These are phyloP conservation scores for Globisporangium heterothallicum DNA, from an alignment of 352 stramenopile species.

Conservation along the genomic window DNA sequence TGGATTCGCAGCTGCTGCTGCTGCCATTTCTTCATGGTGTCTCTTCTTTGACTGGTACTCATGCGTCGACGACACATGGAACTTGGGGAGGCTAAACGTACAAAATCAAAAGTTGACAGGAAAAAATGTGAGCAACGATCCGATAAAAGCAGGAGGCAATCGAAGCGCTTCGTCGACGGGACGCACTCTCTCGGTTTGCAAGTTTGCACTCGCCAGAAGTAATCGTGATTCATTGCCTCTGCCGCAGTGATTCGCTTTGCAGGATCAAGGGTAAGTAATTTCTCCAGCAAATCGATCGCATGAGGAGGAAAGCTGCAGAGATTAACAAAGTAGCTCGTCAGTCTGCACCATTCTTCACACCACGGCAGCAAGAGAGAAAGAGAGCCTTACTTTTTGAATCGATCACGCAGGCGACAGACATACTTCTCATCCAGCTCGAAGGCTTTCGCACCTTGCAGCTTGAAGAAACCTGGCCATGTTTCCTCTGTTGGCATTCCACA, in stretches of 20 bases:
- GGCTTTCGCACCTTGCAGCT: conserved; percentile 59
- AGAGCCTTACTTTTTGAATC: conserved; percentile 71
- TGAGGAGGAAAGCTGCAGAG: conserved; percentile 58
- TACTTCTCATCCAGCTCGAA: conserved; percentile 78
- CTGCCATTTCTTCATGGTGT: conserved; percentile 68
- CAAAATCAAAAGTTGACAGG: neutral
- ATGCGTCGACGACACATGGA: conserved; percentile 75
- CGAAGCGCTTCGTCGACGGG: neutral
- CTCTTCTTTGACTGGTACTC: conserved; percentile 87
- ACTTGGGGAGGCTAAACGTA: conserved; percentile 68
- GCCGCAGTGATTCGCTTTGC: conserved; percentile 91
- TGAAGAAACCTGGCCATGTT: conserved; percentile 76
- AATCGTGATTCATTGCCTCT: conserved; percentile 95
- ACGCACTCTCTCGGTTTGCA: conserved; percentile 81
- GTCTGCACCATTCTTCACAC: neutral
- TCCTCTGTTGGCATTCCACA: conserved; percentile 74
- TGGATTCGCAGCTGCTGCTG: conserved; percentile 28
- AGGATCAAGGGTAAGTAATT: conserved; percentile 94
- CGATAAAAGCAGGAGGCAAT: neutral
- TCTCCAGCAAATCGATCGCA: conserved; percentile 89
- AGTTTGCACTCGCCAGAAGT: conserved; percentile 91
- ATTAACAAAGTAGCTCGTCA: neutral
- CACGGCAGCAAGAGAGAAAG: neutral
- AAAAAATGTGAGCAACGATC: neutral
- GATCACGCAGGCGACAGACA: conserved; percentile 55